Conservation (phyloP, 139 green algal species). For the Chlamydomonas incerta region DNA sequence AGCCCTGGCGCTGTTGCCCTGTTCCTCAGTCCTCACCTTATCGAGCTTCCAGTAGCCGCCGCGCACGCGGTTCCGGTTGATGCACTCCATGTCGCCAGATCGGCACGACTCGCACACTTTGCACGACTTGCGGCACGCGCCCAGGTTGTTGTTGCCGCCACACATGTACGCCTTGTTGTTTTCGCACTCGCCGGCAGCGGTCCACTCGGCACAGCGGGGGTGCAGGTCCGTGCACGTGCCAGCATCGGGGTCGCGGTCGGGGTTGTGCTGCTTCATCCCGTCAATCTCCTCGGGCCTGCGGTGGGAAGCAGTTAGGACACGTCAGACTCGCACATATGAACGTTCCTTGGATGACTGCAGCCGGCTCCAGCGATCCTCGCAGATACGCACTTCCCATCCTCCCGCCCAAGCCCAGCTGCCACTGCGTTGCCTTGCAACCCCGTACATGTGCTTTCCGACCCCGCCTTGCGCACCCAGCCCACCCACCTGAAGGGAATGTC, state of each 20-base stretch:
- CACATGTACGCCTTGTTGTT: slow-evolving; percentile 68
- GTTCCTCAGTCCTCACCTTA: too few relatives aligned
- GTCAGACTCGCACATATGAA: too few relatives aligned
- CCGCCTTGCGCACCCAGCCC: too few relatives aligned
- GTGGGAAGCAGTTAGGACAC: too few relatives aligned
- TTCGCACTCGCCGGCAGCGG: slow-evolving; percentile 57
- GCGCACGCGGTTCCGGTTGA: slow-evolving; percentile 55
- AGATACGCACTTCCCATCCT: too few relatives aligned
- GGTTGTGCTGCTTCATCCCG: background rate
- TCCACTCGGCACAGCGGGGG: slow-evolving; percentile 56
- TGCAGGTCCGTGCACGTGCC: slow-evolving; percentile 54
- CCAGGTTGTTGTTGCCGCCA: slow-evolving; percentile 42
- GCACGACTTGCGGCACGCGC: slow-evolving; percentile 52
- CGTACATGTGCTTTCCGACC: too few relatives aligned
- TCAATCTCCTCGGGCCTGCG: background rate
- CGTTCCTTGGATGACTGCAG: too few relatives aligned
- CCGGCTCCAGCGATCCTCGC: too few relatives aligned
- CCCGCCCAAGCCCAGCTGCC: too few relatives aligned
- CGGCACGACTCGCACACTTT: slow-evolving; percentile 48
- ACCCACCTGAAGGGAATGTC: slow-evolving; percentile 28
- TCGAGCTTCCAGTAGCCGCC: slow-evolving; percentile 42
- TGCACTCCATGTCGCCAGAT: slow-evolving; percentile 41
- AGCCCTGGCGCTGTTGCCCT: too few relatives aligned
- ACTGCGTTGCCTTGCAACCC: too few relatives aligned
- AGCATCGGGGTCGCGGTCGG: slow-evolving; percentile 41